Evolutionary conservation across 176 grass and related monocot species (phyloP).

Genomic region (Stipa capillata): DNA sequence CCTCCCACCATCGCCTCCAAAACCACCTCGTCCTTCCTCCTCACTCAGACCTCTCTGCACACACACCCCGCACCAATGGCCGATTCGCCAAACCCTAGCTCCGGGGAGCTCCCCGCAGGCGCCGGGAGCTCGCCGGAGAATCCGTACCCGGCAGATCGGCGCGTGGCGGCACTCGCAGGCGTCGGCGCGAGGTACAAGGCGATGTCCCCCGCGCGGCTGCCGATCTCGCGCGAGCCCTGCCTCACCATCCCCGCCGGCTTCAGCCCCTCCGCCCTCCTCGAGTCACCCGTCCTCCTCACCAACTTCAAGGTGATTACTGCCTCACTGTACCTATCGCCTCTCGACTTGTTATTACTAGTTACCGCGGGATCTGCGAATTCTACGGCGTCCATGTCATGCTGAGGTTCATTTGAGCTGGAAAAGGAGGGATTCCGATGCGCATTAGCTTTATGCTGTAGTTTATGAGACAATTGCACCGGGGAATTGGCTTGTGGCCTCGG

Average conservation of each 20-base stretch:
- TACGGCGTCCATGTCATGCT: slow-evolving; percentile 10
- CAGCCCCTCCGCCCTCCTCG: slow-evolving; percentile 77
- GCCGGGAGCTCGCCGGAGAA: slow-evolving; percentile 37
- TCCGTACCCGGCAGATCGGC: slow-evolving; percentile 29
- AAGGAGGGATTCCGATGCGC: slow-evolving; percentile 50
- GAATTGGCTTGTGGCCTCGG: slow-evolving; percentile 34
- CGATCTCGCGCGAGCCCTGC: slow-evolving; percentile 76
- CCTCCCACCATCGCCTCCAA: slow-evolving; percentile 35
- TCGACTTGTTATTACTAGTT: not conserved
- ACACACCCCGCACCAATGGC: slow-evolving; percentile 15
- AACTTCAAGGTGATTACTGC: slow-evolving; percentile 64
- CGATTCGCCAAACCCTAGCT: slow-evolving; percentile 47
- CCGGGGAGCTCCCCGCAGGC: slow-evolving; percentile 12
- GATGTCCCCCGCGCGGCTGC: slow-evolving; percentile 85
- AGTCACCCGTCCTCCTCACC: slow-evolving; percentile 83
- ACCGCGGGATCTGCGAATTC: slow-evolving; percentile 41
- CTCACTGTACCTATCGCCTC: not conserved
- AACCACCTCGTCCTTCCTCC: not conserved
- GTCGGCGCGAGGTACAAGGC: slow-evolving; percentile 85
- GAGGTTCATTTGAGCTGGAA: slow-evolving; percentile 13
- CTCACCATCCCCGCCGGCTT: slow-evolving; percentile 83
- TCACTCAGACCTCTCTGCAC: slow-evolving; percentile 4
- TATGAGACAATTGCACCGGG: slow-evolving; percentile 19
- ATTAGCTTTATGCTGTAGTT: slow-evolving; percentile 35
- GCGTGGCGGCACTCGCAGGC: slow-evolving; percentile 40